Evolutionary conservation across 495 filamentous ascomycete species (phyloP), one percentile per base, ranked within the genome.

Genomic region (Immersiella caudata): DNA sequence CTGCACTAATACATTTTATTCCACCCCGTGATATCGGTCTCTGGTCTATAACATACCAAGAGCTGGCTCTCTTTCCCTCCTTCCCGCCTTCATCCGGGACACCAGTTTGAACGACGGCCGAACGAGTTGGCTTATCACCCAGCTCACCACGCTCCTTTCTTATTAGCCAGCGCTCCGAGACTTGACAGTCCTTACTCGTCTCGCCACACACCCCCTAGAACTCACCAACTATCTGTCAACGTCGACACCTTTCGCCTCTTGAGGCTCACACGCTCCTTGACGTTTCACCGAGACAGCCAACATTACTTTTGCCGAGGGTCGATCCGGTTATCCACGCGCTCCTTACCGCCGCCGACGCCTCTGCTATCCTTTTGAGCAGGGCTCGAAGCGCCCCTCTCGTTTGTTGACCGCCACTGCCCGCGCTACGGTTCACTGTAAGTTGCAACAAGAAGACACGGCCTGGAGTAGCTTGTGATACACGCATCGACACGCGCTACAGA

Each of bases 21-120:
- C 56, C 16, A 66, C 71, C 64, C 71, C 40, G 14, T 74, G 69
- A 70, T 82, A 83, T 79, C 76, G 77, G 73, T 75, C 75, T 79
- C 76, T 76, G 77, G 77, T 82, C 77, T 82, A 82, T 81, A 82
- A 80, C 76, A 82, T 75, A 79, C 79, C 80, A 78, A 80, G 79
- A 83, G 79, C 79, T 81, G 80, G 80, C 78, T 81, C 80, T 80
- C 77, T 79, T 81, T 74, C 69, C 74, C 74, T 54, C 62, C 60
- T 70, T 70, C 71, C 72, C 25, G 14, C 62, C 49, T 65, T 52
- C 63, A 36, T 21, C 76, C 72, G 70, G 64, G 75, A 79, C 73
- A 72, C 71, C 73, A 77, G 77, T 77, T 73, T 79, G 77, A 73
- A 76, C 76, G 66, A 76, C 69, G 67, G 74, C 73, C 79, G 73